Base-by-base conservation (phyloP, 176 grass and related monocot species). In the Triticum dicoccoides region DNA sequence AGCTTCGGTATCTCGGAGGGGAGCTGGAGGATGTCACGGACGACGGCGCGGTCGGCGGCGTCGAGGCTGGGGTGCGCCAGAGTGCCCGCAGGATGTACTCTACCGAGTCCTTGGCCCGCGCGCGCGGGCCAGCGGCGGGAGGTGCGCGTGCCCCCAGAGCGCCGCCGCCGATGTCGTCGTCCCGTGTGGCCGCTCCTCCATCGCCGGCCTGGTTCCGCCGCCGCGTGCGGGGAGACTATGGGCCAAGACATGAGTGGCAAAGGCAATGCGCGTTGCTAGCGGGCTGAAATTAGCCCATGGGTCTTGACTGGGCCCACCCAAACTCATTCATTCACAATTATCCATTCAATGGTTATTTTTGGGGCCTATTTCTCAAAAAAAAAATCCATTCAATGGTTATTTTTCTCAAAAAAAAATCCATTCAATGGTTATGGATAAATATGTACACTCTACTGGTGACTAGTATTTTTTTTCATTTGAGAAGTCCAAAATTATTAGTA, bases 31-130 rank as follows among this genome's bases (percentile, higher is more conserved):
- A 95, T 87, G 81, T 92, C 95, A 52, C 93, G 83, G 87, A 93
- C 82, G 67, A 90, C 81, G 69, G 86, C 63, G 80, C 95, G 93
- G 83, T 98, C 95, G 85, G 95, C 83, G 89, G 93, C 86, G 88
- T 98, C 93, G 80, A 98, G 93, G 52, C 91, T 93, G 9, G 96
- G 30, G 93, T 98, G 72, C 93, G 91, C 93, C 96, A 95, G 56
- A 98, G 89, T 17, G 90, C 91, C 91, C 95, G 93, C 34, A 98
- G 86, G 71, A 98, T 76, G 86, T 95, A 91, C 70, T 98, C 89
- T 73, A 91, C 84, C 11, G 89, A 94, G 6, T 98, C 93, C 93
- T 98, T 95, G 29, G 91, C 47, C 47, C 95, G 41, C 81, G 84
- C 69, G 93, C 90, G 47, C 91, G 83, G 30, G 89, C 83, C 41